Base-by-base conservation (phyloP, 1,139 yeast species). In the Geotrichum macrosporum region DNA sequence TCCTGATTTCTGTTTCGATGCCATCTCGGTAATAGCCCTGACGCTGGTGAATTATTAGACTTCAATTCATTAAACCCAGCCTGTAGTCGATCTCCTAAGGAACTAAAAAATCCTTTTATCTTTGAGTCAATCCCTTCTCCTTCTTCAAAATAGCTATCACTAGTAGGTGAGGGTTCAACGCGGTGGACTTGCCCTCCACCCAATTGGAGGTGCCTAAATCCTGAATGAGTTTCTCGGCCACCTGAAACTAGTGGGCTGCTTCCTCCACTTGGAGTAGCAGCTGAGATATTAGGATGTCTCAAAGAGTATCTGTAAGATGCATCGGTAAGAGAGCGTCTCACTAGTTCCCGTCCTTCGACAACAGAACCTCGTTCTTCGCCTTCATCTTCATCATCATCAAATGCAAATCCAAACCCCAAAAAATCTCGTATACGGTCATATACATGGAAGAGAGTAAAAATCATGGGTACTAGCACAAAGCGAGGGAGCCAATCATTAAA, bases 401-500 rank as follows among this genome's bases (percentile, higher is more conserved):
- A 65, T 9, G 68, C 74, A n/a, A 78, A 62, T 44, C 80, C 83
- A 57, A 77, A 77, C 9, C 80, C 78, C 47, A 72, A 57, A 50
- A 59, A 73, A 52, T 70, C 71, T 65, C 78, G 80, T 16, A 84
- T 56, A 51, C 71, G 74, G 51, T 82, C 92, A 63, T 82, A 84
- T n/a, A 83, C 71, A 57, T 82, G 78, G 62, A 85, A 83, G 13
- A 74, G 57, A 0, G 89, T 78, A 48, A 84, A 65, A 0, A 75
- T 54, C 16, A 85, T 76, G 0, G 95, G 95, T 12, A 86, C 66
- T 15, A 86, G 57, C 15, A 85, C 73, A 33, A 86, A 70, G 54
- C 94, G 69, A 1, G 95, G 95, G 10, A 85, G 67, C 75, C 87
- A 74, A 57, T 80, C 80, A 61, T 84, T 84, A 65, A 85, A 74